These are phyloP conservation scores for Heritiera fomes DNA, from an alignment of 345 rosid genomes.

Conservation along the genomic window DNA sequence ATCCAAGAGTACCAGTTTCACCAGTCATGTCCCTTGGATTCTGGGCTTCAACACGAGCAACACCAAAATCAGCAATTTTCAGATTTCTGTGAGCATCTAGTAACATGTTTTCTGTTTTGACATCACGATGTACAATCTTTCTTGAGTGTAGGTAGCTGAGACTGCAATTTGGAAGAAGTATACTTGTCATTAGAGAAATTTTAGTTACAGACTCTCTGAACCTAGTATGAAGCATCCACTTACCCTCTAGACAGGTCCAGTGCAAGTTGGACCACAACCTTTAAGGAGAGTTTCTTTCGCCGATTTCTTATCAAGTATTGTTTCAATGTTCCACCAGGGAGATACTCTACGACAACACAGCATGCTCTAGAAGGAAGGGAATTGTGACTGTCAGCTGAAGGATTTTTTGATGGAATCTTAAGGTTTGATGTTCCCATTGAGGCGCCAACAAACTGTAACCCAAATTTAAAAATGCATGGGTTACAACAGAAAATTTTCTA, in stretches of 20 bases:
- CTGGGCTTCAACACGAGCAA: conserved; percentile 96
- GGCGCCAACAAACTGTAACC: conserved; percentile 82
- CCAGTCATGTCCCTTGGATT: conserved; percentile 97
- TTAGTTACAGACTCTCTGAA: neutral
- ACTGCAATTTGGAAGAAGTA: conserved; percentile 45
- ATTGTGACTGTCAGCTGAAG: conserved; percentile 32
- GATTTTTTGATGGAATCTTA: conserved; percentile 53
- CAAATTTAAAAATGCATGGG: neutral
- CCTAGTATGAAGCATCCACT: conserved; percentile 12
- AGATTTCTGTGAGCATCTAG: conserved; percentile 58
- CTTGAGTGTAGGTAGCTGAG: conserved; percentile 84
- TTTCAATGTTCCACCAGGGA: conserved; percentile 83
- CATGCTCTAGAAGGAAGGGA: conserved; percentile 68
- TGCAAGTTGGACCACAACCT: conserved; percentile 77
- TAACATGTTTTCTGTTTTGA: conserved; percentile 93
- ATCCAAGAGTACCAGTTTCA: conserved; percentile 94
- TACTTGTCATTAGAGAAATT: neutral
- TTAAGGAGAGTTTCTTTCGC: conserved; percentile 71
- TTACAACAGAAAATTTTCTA: conserved; percentile 1
- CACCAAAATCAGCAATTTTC: conserved; percentile 97
- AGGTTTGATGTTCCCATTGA: conserved; percentile 90
- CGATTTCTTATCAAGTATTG: conserved; percentile 67
- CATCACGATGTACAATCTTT: conserved; percentile 97
- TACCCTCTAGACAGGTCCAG: conserved; percentile 92
- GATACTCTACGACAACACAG: conserved; percentile 92